A percentile compares a stretch with the other conserved stretches of the same genome.
phyloP scores from a whole-genome alignment of 768 basidiomycete species.

The Lentinula edodes region DNA sequence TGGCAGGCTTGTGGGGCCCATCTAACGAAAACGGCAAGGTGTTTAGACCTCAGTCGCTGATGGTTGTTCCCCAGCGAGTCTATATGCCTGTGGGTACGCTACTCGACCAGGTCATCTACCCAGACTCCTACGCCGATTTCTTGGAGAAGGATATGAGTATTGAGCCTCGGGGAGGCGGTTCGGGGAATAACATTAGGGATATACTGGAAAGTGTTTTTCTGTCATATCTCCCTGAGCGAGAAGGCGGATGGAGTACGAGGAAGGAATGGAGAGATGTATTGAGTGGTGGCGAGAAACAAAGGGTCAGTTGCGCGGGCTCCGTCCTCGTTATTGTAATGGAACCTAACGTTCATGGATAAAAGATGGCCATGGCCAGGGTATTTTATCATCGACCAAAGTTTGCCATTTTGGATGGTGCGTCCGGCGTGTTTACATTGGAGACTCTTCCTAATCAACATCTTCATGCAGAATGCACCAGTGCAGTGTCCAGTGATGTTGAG shows the following conservation, averaged over 20 bases:
- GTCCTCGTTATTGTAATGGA: not conserved
- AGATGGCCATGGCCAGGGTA: conserved; percentile 87
- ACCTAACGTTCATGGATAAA: conserved; percentile 25
- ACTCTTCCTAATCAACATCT: not conserved
- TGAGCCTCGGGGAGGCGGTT: conserved; percentile 8
- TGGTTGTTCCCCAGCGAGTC: conserved; percentile 87
- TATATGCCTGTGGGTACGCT: conserved; percentile 89
- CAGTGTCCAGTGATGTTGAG: conserved; percentile 94
- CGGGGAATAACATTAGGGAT: conserved; percentile 62
- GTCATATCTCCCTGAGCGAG: conserved; percentile 77
- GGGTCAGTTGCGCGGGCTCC: conserved; percentile 37
- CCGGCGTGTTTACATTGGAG: not conserved
- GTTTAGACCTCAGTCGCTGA: conserved; percentile 38
- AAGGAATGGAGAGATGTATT: conserved; percentile 97
- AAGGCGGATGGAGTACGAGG: conserved; percentile 83
- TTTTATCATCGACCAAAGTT: conserved; percentile 85
- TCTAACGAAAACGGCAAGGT: conserved; percentile 22
- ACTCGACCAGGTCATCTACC: conserved; percentile 92
- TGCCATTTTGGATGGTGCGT: conserved; percentile 79
- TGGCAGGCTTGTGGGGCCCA: conserved; percentile 86
- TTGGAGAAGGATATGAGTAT: conserved; percentile 21
- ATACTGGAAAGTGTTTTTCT: conserved; percentile 82
- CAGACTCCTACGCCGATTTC: conserved; percentile 77
- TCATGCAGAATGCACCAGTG: conserved; percentile 80
- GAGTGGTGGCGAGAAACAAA: conserved; percentile 95